Conservation (phyloP, 768 basidiomycete genomes). For the Tremella yokohamensis region DNA sequence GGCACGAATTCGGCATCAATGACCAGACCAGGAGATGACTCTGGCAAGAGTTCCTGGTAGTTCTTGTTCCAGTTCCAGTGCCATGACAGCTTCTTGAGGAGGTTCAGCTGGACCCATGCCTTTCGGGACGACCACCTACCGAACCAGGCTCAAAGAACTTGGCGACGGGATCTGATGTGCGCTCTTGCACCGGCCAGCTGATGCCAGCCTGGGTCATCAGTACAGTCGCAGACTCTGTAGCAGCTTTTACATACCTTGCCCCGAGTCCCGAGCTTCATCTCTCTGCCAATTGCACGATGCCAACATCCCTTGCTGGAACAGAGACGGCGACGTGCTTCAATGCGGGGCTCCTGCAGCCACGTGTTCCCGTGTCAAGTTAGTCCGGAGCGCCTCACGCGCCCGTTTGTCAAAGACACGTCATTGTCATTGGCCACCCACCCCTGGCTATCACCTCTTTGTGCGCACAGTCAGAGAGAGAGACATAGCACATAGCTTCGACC, state of each 20-base stretch:
- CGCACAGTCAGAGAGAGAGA: too few species aligned
- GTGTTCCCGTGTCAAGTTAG: not conserved
- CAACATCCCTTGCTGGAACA: not conserved
- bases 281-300: not conserved
- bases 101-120: not conserved
- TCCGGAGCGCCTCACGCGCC: not conserved
- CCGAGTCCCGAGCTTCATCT: not conserved
- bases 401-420: not conserved
- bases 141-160: constrained; percentile 40
- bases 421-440: constrained; percentile 2
- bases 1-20: constrained; percentile 41
- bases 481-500: too few species aligned
- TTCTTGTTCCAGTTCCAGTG: constrained; percentile 47
- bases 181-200: constrained; percentile 43
- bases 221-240: not conserved
- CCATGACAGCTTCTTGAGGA: constrained; percentile 35
- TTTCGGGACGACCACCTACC: constrained; percentile 13
- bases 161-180: constrained; percentile 35
- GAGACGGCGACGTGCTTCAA: not conserved
- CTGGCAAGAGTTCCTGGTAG: constrained; percentile 21
- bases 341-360: too few species aligned
- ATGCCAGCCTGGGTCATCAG: constrained; percentile 28
- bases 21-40: constrained; percentile 15
- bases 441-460: too few species aligned
- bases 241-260: not conserved